phyloP scores from a whole-genome alignment of 345 rosid species.

The Euphorbia tirucalli region DNA sequence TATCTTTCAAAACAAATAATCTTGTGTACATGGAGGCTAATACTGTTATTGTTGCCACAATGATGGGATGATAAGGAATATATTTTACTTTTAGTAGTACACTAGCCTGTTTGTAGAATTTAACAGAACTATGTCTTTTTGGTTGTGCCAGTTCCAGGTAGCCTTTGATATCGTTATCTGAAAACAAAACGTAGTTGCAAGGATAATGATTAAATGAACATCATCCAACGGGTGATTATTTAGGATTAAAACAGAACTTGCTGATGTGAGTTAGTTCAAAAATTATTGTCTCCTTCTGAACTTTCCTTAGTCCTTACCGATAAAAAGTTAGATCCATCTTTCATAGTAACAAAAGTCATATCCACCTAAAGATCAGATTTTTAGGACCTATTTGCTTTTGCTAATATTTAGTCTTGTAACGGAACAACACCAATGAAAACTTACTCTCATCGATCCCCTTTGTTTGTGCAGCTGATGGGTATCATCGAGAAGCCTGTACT shows the following conservation, averaged over 20 bases:
- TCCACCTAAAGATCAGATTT: neutral
- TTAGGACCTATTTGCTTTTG: neutral
- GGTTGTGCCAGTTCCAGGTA: neutral
- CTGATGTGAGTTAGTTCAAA: neutral
- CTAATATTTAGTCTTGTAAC: too few species aligned
- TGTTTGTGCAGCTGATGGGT: constrained; percentile 24
- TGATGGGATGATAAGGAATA: neutral
- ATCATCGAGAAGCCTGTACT: constrained; percentile 38
- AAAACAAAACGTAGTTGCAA: neutral
- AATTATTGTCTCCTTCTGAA: neutral
- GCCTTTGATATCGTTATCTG: neutral
- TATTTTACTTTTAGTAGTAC: neutral
- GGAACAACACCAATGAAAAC: constrained; percentile 5
- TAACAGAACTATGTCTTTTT: neutral
- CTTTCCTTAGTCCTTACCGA: neutral
- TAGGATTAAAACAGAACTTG: neutral
- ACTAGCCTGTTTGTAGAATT: neutral
- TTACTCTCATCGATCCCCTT: constrained; percentile 43
- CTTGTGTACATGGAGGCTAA: neutral
- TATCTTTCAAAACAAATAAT: neutral
- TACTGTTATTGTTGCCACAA: neutral
- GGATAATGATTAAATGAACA: neutral
- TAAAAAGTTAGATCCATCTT: neutral
- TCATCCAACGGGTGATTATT: neutral
- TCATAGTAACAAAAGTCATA: neutral